A percentile compares a stretch with the other conserved stretches of the same genome.
Conservation (phyloP, 2,329 filamentous ascomycete genomes). For the Penicillium decumbens region DNA sequence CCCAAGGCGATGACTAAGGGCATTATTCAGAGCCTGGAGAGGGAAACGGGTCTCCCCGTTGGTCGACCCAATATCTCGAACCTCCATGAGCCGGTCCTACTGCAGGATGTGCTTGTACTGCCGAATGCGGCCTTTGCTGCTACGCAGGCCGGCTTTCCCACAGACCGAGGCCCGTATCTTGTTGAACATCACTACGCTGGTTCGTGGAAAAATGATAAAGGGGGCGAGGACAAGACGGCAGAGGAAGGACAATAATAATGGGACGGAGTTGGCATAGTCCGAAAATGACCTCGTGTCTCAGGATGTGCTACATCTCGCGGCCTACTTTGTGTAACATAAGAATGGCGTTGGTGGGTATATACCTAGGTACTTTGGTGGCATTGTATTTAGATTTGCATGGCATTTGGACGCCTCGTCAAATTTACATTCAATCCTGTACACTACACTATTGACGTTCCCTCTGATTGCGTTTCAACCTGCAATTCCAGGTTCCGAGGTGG, state of each 20-base stretch:
- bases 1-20: conserved; percentile 15
- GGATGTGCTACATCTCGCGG: background rate
- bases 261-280: background rate
- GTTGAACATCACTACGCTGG: conserved; percentile 17
- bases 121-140: conserved; percentile 15
- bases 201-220: conserved; percentile 16
- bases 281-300: background rate
- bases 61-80: conserved; percentile 4
- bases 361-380: background rate
- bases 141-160: conserved; percentile 7
- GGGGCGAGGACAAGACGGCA: conserved; percentile 2
- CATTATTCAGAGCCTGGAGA: conserved; percentile 7
- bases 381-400: background rate
- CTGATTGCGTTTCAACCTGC: background rate
- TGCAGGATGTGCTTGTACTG: conserved; percentile 15
- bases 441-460: background rate
- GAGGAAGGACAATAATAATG: background rate
- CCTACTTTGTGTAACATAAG: background rate
- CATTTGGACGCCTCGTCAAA: background rate
- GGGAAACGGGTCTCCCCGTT: background rate
- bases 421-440: background rate
- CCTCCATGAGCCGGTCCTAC: conserved; percentile 6
- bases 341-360: background rate
- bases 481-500: no score
- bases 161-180: conserved; percentile 9